Evolutionary conservation across 345 rosid species (phyloP).

Genomic region (Salix caprea): DNA sequence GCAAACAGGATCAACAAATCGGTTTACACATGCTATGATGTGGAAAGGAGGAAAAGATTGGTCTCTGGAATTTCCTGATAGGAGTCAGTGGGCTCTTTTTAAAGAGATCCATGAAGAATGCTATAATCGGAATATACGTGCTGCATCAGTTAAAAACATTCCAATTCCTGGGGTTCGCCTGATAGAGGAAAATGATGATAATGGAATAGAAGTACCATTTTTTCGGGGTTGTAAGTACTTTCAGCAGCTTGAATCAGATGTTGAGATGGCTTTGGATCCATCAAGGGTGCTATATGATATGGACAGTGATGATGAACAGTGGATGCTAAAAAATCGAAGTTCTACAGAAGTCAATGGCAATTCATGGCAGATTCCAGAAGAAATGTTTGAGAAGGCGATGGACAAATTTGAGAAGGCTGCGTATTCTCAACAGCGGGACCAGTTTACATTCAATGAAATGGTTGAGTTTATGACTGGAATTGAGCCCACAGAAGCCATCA

Average conservation of each 20-base stretch:
- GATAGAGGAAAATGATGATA: slow-evolving; percentile 62
- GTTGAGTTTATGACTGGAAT: slow-evolving; percentile 54
- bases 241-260: slow-evolving; percentile 80
- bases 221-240: slow-evolving; percentile 55
- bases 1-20: slow-evolving; percentile 91
- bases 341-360: slow-evolving; percentile 36
- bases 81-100: slow-evolving; percentile 89
- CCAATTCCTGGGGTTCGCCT: slow-evolving; percentile 90
- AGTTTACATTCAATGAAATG: slow-evolving; percentile 63
- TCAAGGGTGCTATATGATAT: slow-evolving; percentile 77
- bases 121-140: slow-evolving; percentile 69
- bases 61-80: slow-evolving; percentile 80
- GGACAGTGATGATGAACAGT: slow-evolving; percentile 94
- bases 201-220: slow-evolving; percentile 42
- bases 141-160: slow-evolving; percentile 78
- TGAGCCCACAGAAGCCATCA: slow-evolving; percentile 46
- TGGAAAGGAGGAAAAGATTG: slow-evolving; percentile 99
- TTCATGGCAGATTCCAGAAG: slow-evolving; percentile 44
- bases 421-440: slow-evolving; percentile 58
- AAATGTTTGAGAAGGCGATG: slow-evolving; percentile 75
- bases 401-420: slow-evolving; percentile 87
- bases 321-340: slow-evolving; percentile 40
- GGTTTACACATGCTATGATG: slow-evolving; percentile 97
- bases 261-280: slow-evolving; percentile 88
- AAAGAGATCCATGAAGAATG: slow-evolving; percentile 99